A percentile compares a stretch with the other conserved stretches of the same genome.
Conservation (phyloP, 139 green algal species). For the Protoeuglena noctilucae region DNA sequence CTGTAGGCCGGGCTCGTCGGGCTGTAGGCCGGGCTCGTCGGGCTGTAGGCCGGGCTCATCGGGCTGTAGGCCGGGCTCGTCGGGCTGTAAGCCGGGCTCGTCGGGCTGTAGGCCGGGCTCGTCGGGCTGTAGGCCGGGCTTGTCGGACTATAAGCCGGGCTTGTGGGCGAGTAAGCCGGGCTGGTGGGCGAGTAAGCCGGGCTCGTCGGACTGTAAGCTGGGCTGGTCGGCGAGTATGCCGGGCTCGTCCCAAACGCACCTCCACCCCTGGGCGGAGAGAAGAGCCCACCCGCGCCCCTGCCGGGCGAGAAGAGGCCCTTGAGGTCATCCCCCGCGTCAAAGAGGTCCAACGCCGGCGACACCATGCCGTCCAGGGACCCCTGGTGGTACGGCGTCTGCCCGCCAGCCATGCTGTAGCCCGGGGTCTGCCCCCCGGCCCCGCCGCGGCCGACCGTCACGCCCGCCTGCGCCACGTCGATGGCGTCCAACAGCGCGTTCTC, state of each 20-base stretch:
- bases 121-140: constrained; percentile 50
- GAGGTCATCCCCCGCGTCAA: background rate
- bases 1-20: constrained; percentile 17
- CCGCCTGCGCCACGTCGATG: constrained; percentile 50
- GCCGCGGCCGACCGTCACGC: background rate
- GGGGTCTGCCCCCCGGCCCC: constrained; percentile 4
- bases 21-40: constrained; percentile 11
- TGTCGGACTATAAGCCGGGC: constrained; percentile 29
- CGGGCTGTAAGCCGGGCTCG: constrained; percentile 13
- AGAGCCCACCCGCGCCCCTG: too few species aligned
- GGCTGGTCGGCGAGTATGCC: constrained; percentile 2
- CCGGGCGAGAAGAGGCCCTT: background rate
- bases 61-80: constrained; percentile 18
- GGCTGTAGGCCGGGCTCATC: constrained; percentile 26
- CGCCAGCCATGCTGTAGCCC: constrained; percentile 2
- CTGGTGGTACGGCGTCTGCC: constrained; percentile 1
- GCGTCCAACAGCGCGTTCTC: constrained; percentile 69
- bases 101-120: constrained; percentile 22
- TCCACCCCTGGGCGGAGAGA: constrained; percentile 25
- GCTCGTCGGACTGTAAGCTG: constrained; percentile 3
- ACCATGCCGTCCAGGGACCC: constrained; percentile 6
- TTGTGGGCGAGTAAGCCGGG: constrained; percentile 9
- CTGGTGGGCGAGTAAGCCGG: constrained; percentile 1
- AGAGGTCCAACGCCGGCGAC: background rate
- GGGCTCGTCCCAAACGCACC: constrained; percentile 11